Base-by-base conservation (phyloP, 1,139 yeast genomes). In the Dujonia santamariae region DNA sequence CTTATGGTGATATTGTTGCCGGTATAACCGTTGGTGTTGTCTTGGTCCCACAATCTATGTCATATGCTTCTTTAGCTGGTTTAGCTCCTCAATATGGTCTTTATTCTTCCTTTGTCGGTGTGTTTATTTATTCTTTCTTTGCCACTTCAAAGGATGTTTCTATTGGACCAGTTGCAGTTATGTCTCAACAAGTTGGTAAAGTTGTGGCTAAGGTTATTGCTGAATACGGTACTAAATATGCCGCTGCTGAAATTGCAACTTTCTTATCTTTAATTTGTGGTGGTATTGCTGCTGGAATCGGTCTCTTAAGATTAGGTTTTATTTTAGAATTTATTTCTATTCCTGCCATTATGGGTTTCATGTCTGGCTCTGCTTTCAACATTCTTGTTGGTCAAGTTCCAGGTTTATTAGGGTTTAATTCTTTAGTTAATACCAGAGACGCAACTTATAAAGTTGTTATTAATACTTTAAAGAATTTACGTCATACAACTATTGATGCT, bases 111-210 rank as follows among this genome's bases (percentile, higher is more conserved):
- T 90, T 90, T 53, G 84, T 90, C 32, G 97, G 97, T 52, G 95
- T 88, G 13, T 76, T 87, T 54, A 77, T 85, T 37, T 90, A 90
- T 57, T 82, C 95, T 32, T 75, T 88, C 50, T 90, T 90, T 57
- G 97, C 97, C 12, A 90, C 97, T 13, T 85, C 95, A 14, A 90
- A 88, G 61, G 97, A 90, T 68, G 96, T 90, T 30, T 84, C 94
- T 42, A 88, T 90, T 50, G 97, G 97, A 21, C 97, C 97, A 4
- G 97, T 90, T 26, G 97, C 97, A 2, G 97, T 90, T 41, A 88
- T 90, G 96, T 85, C 96, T 11, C 59, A 80, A 45, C 90, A 88
- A 56, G 88, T 86, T 20, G 79, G 90, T 31, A 85, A 83, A 54
- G 90, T 86, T 34, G 72, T 88, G 37, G 74, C 76, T 21, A 68